Evolutionary conservation across 352 stramenopile genomes (phyloP), one percentile per base, ranked within the genome.

Genomic region (Globisporangium lucens): DNA sequence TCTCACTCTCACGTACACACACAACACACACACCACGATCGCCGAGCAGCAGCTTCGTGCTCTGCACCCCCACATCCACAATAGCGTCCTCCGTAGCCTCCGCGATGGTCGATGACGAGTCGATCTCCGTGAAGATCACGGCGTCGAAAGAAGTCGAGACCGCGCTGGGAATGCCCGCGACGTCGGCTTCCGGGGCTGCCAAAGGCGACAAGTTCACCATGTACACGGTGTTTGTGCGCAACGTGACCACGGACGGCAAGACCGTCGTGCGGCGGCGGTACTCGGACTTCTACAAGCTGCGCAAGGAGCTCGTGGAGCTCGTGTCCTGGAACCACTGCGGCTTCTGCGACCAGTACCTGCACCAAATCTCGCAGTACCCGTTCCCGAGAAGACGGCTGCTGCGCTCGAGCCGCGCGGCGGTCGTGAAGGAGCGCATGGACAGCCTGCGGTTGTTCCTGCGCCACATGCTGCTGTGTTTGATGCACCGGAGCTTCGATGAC

Each of bases 381-480:
- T 95, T 95, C 60, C 87, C 87, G 15, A 76, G 85, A 20, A 80
- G 87, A 75, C 80, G 85, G 36, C 63, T 94, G 62, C 76, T 94
- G 62, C 85, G 85, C 36, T 92, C 87, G 55, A 93, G 79, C 67
- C 79, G 77, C 52, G 66, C 71, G 17, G 80, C 77, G 1, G 84
- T 93, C 13, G 85, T 95, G 8, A 93, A 91, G 67, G 87, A 95
- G 68, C 87, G 87, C 47, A 95, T 95, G 80, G 87, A 95, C 75
- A 90, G 81, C 47, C 58, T 95, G 9, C 80, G 81, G 3, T 73
- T 95, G 3, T 95, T 95, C 30, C 67, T 95, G 41, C 78, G 85
- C 35, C 83, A 95, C 69, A 75, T 93, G 61, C 68, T 93, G 72
- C 79, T 86, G 46, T 89, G 82, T 35, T 82, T 95, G 35, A 80